Conservation (phyloP, 83 land plant genomes). For the Picea engelmannii region DNA sequence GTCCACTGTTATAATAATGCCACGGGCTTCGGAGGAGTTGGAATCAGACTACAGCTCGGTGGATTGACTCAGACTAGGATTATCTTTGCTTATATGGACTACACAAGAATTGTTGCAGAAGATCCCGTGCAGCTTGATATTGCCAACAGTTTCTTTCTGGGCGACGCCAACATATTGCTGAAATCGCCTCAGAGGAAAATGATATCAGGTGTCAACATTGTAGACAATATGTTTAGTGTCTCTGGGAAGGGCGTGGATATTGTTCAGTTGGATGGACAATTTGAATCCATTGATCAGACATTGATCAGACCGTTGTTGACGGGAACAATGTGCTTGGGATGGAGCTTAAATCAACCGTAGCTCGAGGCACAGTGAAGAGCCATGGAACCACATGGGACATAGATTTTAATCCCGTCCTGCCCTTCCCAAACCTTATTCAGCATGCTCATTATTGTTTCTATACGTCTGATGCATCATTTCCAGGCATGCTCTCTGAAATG, state of each 20-base stretch:
- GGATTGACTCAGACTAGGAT: constrained; percentile 54
- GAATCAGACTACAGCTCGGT: constrained; percentile 18
- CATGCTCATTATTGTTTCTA: too few relatives aligned
- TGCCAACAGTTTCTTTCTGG: constrained; percentile 46
- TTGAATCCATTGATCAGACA: constrained; percentile 32
- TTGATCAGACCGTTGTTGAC: constrained; percentile 56
- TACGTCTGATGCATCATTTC: too few relatives aligned
- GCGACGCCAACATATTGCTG: too few relatives aligned
- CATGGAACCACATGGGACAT: constrained; percentile 14
- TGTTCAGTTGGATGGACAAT: constrained; percentile 34
- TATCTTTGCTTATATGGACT: constrained; percentile 57
- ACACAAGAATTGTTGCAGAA: constrained; percentile 13
- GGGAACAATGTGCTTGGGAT: constrained; percentile 19
- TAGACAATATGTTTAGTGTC: background rate
- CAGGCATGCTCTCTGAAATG: too few relatives aligned
- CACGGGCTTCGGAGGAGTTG: too few relatives aligned
- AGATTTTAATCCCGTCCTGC: constrained; percentile 15
- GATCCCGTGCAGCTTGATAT: constrained; percentile 45
- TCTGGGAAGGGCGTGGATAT: background rate
- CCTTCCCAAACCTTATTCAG: too few relatives aligned
- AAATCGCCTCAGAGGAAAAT: too few relatives aligned
- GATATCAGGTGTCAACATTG: too few relatives aligned
- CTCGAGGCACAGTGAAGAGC: constrained; percentile 34
- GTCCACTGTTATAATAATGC: too few relatives aligned
- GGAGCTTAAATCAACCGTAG: constrained; percentile 32